Base-by-base conservation (phyloP, 352 stramenopile species). In the Halophytophthora batemanensis region DNA sequence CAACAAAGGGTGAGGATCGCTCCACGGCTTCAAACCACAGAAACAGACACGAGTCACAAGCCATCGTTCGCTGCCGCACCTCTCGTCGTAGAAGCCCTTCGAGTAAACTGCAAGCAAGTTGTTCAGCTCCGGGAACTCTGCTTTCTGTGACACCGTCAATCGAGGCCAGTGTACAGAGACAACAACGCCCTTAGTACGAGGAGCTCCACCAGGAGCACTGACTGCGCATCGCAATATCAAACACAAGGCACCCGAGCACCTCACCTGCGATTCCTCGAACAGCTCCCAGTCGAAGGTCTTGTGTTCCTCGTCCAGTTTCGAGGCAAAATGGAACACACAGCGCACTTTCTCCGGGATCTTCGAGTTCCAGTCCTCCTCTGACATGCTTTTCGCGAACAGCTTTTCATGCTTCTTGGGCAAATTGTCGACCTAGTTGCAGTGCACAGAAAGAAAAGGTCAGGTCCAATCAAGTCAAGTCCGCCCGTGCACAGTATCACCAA, bases 261-360 rank as follows among this genome's bases (percentile, higher is more conserved):
- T 28, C 38, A 83, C 78, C 59, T 87, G 74, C 6, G 69, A 86
- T 48, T 80, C 68, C 41, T 76, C 68, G 51, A 90, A 85, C 25
- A 71, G 56, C 23, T 87, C 69, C 71, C 72, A 87, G 31, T 76
- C 62, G 12, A 81, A 56, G 6, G 52, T 82, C 52, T 82, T 84
- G 54, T 56, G 56, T 23, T 73, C 63, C 46, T 86, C 67, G 39
- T 86, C 71, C 40, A 79, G 50, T 42, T 85, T 86, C 45, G 78
- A 64, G 21, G 76, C 69, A 50, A 83, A 90, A 57, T 87, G 71
- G 58, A 81, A 90, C 21, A 87, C 68, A 51, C 79, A 90, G 45
- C 79, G 79, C 41, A 82, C 61, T 59, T 90, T 90, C 58, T 90
- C 79, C 3, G 76, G 70, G 23, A 90, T 69, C 62, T 90, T 87